Conservation (phyloP, 106 monocot species). For the Chionographis japonica region DNA sequence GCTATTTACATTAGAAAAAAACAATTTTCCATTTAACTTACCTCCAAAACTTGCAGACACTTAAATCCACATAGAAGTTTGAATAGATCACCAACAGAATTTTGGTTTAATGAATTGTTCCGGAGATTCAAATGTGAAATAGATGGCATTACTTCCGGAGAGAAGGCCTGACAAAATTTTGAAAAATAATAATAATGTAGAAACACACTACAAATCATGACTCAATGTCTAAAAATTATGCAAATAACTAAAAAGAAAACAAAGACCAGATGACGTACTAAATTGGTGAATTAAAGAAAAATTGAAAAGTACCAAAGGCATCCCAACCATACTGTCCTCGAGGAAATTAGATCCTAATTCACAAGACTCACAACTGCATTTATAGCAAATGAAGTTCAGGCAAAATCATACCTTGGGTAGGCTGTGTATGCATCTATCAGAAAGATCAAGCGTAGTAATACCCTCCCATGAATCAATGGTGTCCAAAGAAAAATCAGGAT, state of each 20-base stretch:
- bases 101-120: slow-evolving; percentile 64
- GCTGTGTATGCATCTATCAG: slow-evolving; percentile 58
- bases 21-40: slow-evolving; percentile 13
- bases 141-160: slow-evolving; percentile 40
- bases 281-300: too few species aligned
- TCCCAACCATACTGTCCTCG: too few species aligned
- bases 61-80: slow-evolving; percentile 44
- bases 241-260: not conserved
- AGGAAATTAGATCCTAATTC: too few species aligned
- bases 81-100: slow-evolving; percentile 36
- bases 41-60: slow-evolving; percentile 72
- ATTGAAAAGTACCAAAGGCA: too few species aligned
- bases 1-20: not conserved
- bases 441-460: slow-evolving; percentile 69
- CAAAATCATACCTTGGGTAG: slow-evolving; percentile 32
- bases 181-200: not conserved
- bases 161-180: slow-evolving; percentile 46
- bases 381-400: not conserved
- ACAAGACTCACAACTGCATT: not conserved
- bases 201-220: too few species aligned
- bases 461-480: slow-evolving; percentile 24
- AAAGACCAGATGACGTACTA: not conserved
- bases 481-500: slow-evolving; percentile 24
- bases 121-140: slow-evolving; percentile 78
- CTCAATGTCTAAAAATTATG: too few species aligned